These are phyloP conservation scores for Leccinum fibrillosum DNA, from an alignment of 768 basidiomycete genomes.

Conservation along the genomic window DNA sequence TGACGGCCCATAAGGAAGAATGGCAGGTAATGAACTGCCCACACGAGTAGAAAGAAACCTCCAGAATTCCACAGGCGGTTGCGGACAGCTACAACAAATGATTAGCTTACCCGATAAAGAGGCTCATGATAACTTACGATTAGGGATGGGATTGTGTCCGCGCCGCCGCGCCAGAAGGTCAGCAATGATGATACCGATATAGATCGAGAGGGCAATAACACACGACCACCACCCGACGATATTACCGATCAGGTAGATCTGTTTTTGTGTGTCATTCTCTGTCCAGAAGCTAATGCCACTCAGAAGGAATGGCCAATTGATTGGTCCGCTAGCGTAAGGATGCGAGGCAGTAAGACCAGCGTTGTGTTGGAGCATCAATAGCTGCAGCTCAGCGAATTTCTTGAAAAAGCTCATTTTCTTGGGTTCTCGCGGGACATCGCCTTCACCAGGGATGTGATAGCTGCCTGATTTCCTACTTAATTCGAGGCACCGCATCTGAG, in stretches of 20 bases:
- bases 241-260: slow-evolving; percentile 97
- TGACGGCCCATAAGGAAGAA: slow-evolving; percentile 99
- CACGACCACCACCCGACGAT: slow-evolving; percentile 94
- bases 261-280: slow-evolving; percentile 73
- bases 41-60: slow-evolving; percentile 92
- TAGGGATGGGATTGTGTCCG: slow-evolving; percentile 80
- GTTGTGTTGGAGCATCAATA: slow-evolving; percentile 97
- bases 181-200: slow-evolving; percentile 85
- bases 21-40: slow-evolving; percentile 94
- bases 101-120: not conserved
- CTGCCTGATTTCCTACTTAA: slow-evolving; percentile 49
- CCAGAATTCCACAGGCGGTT: slow-evolving; percentile 94
- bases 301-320: slow-evolving; percentile 98
- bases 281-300: slow-evolving; percentile 99
- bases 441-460: slow-evolving; percentile 44
- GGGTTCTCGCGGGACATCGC: slow-evolving; percentile 57
- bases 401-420: slow-evolving; percentile 89
- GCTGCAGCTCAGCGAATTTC: slow-evolving; percentile 91
- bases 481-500: slow-evolving; percentile 1
- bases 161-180: slow-evolving; percentile 87
- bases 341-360: slow-evolving; percentile 98
- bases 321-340: slow-evolving; percentile 92
- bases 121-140: slow-evolving; percentile 54
- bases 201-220: slow-evolving; percentile 80
- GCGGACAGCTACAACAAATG: slow-evolving; percentile 62